Conservation (phyloP, 352 stramenopile genomes). For the Lagenidium giganteum region DNA sequence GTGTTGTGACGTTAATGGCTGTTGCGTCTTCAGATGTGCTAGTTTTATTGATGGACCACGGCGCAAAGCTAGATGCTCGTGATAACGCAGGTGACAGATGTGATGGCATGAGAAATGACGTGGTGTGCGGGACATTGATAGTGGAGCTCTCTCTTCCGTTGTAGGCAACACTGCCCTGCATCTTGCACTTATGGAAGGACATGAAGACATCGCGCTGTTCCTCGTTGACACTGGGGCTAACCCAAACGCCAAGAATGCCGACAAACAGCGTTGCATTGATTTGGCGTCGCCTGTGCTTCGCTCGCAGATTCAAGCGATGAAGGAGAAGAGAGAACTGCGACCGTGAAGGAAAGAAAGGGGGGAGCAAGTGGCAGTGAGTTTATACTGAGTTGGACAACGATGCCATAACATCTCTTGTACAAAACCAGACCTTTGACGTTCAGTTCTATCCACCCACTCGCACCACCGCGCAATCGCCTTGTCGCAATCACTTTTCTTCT, state of each 20-base stretch:
- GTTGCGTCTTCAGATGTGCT: slow-evolving; percentile 41
- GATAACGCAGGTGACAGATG: slow-evolving; percentile 29
- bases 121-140: too few relatives aligned
- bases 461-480: background rate
- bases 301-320: slow-evolving; percentile 24
- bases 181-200: slow-evolving; percentile 55
- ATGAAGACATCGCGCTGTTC: slow-evolving; percentile 54
- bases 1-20: background rate
- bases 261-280: slow-evolving; percentile 48
- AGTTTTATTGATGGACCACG: slow-evolving; percentile 52
- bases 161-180: slow-evolving; percentile 67
- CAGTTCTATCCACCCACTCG: slow-evolving; percentile 2
- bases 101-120: too few relatives aligned
- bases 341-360: background rate
- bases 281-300: slow-evolving; percentile 42
- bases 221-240: slow-evolving; percentile 55
- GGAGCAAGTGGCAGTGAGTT: background rate
- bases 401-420: too few relatives aligned
- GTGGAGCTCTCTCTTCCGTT: background rate
- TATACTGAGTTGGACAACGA: too few relatives aligned
- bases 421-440: slow-evolving; percentile 2
- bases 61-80: slow-evolving; percentile 42
- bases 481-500: slow-evolving; percentile 6
- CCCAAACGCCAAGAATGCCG: slow-evolving; percentile 48
- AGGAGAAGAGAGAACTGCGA: slow-evolving; percentile 1